phyloP scores from a whole-genome alignment of 257 asterid genomes.

The Solanum ahanhuiri region DNA sequence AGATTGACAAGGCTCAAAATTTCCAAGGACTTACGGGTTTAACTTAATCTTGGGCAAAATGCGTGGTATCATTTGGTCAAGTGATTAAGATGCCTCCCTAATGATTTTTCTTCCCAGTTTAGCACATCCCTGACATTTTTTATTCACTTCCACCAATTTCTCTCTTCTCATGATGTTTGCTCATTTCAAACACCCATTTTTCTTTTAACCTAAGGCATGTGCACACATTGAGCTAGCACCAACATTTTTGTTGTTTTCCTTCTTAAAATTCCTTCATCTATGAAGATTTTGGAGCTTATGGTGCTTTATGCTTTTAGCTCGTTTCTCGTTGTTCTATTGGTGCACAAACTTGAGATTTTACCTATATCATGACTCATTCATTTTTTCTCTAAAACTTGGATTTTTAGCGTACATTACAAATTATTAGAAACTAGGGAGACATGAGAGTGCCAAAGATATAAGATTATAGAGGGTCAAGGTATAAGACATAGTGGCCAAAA shows the following conservation, averaged over 20 bases:
- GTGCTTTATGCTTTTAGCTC: background rate
- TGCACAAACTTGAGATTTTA: background rate
- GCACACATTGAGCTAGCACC: no score
- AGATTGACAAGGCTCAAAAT: background rate
- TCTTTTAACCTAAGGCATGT: no score
- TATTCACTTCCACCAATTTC: background rate
- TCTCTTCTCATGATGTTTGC: no score
- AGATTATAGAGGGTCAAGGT: background rate
- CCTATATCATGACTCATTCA: background rate
- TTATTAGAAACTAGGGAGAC: background rate
- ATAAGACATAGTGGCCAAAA: background rate
- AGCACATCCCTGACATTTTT: background rate
- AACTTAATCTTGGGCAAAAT: background rate
- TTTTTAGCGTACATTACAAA: no score
- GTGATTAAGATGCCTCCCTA: background rate
- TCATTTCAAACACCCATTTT: no score
- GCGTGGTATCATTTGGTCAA: background rate
- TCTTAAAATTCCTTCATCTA: background rate
- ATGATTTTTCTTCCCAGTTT: no score
- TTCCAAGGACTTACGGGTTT: background rate
- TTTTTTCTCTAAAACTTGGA: no score
- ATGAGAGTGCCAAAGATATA: background rate
- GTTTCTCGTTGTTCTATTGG: background rate
- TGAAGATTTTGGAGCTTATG: background rate
- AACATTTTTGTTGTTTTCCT: no score